phyloP scores from a whole-genome alignment of 768 basidiomycete species.

The Bullera alba region DNA sequence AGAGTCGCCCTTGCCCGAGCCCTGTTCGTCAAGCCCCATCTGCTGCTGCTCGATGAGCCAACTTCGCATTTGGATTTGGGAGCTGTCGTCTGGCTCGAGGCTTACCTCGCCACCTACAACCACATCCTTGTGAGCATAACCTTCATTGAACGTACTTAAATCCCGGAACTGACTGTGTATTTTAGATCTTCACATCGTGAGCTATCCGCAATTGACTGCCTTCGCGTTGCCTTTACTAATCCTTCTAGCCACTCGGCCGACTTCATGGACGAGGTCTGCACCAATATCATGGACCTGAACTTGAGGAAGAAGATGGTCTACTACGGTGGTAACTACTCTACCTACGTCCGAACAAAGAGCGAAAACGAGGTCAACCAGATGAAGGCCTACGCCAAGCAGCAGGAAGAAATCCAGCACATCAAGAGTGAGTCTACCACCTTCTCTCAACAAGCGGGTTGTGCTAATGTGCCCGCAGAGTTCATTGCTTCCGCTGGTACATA shows the following conservation, averaged over 20 bases:
- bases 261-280: slow-evolving; percentile 96
- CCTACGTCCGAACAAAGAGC: slow-evolving; percentile 88
- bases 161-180: not conserved
- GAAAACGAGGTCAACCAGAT: slow-evolving; percentile 99
- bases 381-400: slow-evolving; percentile 98
- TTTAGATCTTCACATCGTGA: slow-evolving; percentile 46
- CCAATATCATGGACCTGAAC: slow-evolving; percentile 95
- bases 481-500: slow-evolving; percentile 99
- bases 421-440: slow-evolving; percentile 60
- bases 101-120: slow-evolving; percentile 95
- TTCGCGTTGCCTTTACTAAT: not conserved
- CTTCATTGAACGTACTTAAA: not conserved
- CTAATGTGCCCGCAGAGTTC: slow-evolving; percentile 56
- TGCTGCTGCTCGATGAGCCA: slow-evolving; percentile 81
- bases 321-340: slow-evolving; percentile 92
- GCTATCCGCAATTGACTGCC: not conserved
- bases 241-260: slow-evolving; percentile 94
- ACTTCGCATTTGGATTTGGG: slow-evolving; percentile 79
- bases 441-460: not conserved
- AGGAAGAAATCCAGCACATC: slow-evolving; percentile 96
- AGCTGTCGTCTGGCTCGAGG: slow-evolving; percentile 97
- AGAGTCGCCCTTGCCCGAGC: slow-evolving; percentile 93
- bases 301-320: slow-evolving; percentile 82
- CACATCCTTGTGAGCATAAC: slow-evolving; percentile 66
- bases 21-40: slow-evolving; percentile 91